Conservation (phyloP, 2,329 filamentous ascomycete genomes). For the Aspergillus costaricaensis region DNA sequence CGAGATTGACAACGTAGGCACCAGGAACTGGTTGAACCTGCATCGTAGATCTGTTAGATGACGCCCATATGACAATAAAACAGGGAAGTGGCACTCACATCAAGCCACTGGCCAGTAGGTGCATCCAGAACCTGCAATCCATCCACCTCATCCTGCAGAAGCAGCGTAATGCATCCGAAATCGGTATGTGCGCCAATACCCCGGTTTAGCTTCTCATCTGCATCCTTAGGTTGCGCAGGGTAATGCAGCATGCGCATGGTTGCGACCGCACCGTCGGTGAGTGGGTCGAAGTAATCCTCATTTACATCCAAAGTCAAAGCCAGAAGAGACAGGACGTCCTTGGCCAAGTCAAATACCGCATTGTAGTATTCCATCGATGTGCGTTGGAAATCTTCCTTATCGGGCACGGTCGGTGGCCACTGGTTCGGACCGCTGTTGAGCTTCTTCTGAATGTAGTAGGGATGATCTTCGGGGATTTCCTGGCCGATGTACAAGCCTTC, state of each 20-base stretch:
- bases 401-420: constrained; percentile 35
- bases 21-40: constrained; percentile 30
- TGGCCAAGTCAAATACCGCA: constrained; percentile 41
- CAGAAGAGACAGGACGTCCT: constrained; percentile 45
- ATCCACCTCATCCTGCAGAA: constrained; percentile 45
- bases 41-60: not conserved
- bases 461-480: constrained; percentile 43
- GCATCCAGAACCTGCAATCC: constrained; percentile 40
- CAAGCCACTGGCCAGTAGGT: constrained; percentile 33
- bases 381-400: constrained; percentile 37
- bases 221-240: constrained; percentile 41
- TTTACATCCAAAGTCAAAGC: constrained; percentile 44
- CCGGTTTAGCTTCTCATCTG: constrained; percentile 38
- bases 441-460: constrained; percentile 41
- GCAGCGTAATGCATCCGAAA: constrained; percentile 45
- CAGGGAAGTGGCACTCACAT: constrained; percentile 22
- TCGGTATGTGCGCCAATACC: constrained; percentile 50
- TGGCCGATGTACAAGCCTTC: constrained; percentile 49
- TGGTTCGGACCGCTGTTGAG: constrained; percentile 45
- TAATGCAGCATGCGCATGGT: constrained; percentile 49
- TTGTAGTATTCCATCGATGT: constrained; percentile 46
- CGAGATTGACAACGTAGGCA: constrained; percentile 37
- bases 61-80: not conserved
- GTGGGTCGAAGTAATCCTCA: constrained; percentile 41
- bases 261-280: constrained; percentile 40